These are phyloP conservation scores for Candida frijolesensis DNA, from an alignment of 1,139 yeast species.

Conservation along the genomic window DNA sequence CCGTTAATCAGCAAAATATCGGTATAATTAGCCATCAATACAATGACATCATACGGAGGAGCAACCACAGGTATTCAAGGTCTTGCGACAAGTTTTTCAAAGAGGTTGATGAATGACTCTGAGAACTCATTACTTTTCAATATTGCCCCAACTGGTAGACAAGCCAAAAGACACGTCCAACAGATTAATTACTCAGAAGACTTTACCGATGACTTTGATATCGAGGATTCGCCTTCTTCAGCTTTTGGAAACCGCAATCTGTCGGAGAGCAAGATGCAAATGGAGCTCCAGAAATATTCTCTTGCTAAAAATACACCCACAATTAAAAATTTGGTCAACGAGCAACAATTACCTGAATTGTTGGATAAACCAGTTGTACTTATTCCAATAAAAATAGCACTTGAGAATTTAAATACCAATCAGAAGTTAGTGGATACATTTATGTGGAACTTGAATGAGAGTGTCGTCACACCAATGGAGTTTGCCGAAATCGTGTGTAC, in stretches of 20 bases:
- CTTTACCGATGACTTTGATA: constrained; percentile 62
- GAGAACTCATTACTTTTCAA: constrained; percentile 60
- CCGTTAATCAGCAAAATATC: neutral
- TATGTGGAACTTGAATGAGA: constrained; percentile 88
- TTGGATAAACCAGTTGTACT: constrained; percentile 43
- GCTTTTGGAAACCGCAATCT: constrained; percentile 8
- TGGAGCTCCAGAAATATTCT: constrained; percentile 34
- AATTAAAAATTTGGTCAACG: constrained; percentile 28
- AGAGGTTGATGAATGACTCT: constrained; percentile 39
- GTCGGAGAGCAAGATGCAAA: constrained; percentile 24
- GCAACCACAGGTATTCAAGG: constrained; percentile 66
- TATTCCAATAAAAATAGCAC: constrained; percentile 76
- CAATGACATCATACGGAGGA: constrained; percentile 18
- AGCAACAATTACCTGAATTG: constrained; percentile 28
- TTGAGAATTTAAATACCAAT: constrained; percentile 67
- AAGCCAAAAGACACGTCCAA: constrained; percentile 73
- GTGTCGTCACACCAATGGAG: constrained; percentile 76
- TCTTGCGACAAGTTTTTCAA: constrained; percentile 63
- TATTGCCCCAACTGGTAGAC: constrained; percentile 73
- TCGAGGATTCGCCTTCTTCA: constrained; percentile 51
- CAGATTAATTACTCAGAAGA: constrained; percentile 87
- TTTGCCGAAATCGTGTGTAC: constrained; percentile 79
- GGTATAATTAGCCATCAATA: neutral
- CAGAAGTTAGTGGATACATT: constrained; percentile 75
- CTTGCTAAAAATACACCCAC: constrained; percentile 38